Conservation (phyloP, 148 eudicot genomes). For the Arbutus unedo region DNA sequence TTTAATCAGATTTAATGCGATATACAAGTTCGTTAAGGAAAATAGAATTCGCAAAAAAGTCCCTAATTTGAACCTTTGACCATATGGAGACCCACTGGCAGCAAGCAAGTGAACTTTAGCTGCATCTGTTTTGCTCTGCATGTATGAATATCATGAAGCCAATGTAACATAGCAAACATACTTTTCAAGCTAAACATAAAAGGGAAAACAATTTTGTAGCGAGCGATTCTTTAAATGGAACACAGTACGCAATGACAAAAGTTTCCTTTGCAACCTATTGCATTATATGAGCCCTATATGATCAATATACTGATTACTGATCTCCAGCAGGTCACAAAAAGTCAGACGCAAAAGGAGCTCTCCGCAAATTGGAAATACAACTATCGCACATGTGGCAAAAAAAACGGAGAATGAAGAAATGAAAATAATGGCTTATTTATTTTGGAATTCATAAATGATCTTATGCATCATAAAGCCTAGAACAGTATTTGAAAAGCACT, state of each 20-base stretch:
- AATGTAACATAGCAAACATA: too few relatives aligned
- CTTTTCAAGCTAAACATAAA: constrained; percentile 3
- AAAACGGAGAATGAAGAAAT: background rate
- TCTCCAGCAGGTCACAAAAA: background rate
- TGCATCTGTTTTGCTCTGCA: constrained; percentile 52
- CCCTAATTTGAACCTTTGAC: constrained; percentile 47
- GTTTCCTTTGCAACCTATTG: background rate
- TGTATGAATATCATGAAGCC: background rate
- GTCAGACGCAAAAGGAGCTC: background rate
- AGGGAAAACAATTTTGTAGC: background rate
- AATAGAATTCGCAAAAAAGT: background rate
- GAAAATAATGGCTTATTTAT: background rate
- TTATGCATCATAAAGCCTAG: background rate
- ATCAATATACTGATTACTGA: background rate
- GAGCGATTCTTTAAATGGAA: background rate
- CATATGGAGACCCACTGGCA: constrained; percentile 69
- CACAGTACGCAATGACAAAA: background rate
- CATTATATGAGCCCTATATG: background rate
- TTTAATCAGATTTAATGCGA: background rate
- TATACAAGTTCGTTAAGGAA: background rate
- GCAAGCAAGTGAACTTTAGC: constrained; percentile 64
- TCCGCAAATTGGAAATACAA: background rate
- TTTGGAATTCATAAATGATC: background rate
- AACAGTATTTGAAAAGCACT: background rate
- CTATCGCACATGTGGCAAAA: background rate